Percentiles rank a stretch among this genome's conserved stretches.
Conservation (phyloP, 208 protist genomes). For the Acanthamoeba healyi region DNA sequence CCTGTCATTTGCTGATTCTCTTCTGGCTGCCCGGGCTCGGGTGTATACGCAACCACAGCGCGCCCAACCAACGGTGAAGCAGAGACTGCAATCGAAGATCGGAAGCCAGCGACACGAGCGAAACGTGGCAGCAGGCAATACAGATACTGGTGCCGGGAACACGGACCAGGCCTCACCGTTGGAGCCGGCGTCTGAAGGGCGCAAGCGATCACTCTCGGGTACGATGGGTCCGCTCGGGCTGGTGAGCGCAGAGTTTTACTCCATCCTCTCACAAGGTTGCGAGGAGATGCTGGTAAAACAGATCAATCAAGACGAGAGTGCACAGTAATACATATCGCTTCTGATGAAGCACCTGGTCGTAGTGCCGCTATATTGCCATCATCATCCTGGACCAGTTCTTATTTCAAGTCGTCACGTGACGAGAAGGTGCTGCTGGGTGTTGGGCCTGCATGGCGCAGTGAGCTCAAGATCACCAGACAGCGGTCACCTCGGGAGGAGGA, state of each 20-base stretch:
- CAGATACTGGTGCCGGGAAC: neutral
- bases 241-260: conserved; percentile 12
- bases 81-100: neutral
- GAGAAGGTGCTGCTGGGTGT: too few species aligned
- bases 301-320: neutral
- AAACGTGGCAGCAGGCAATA: neutral
- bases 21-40: too few species aligned
- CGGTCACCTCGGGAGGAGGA: too few species aligned
- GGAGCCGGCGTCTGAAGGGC: neutral
- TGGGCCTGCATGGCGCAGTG: too few species aligned
- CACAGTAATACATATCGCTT: neutral
- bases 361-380: too few species aligned
- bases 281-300: neutral
- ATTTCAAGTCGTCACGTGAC: too few species aligned
- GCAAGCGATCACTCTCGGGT: neutral
- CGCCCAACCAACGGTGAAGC: neutral
- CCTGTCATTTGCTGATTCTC: neutral
- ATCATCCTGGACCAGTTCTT: too few species aligned
- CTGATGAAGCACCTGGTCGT: too few species aligned
- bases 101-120: neutral
- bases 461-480: too few species aligned
- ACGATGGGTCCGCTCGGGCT: neutral
- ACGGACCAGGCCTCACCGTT: neutral
- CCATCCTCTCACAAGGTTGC: neutral
- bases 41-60: too few species aligned